These are phyloP conservation scores for Thuidium tamariscinum DNA, from an alignment of 225 moss, liverwort and hornwort species.

Conservation along the genomic window DNA sequence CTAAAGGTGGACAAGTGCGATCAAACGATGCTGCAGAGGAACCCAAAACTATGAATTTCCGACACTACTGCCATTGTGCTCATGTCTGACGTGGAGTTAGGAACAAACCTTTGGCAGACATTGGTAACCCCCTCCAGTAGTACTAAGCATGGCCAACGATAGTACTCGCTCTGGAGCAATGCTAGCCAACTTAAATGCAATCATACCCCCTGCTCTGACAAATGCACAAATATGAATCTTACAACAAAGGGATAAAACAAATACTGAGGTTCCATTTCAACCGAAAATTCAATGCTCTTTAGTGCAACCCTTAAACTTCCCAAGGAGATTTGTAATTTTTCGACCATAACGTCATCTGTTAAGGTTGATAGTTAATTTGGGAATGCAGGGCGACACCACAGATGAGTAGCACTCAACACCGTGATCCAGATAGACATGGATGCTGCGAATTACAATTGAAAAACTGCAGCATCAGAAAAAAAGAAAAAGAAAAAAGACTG, in stretches of 20 bases:
- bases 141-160: slow-evolving; percentile 78
- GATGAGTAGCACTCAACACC: neutral
- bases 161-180: slow-evolving; percentile 61
- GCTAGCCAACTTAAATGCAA: slow-evolving; percentile 73
- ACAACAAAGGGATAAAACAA: neutral
- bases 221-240: slow-evolving; percentile 1
- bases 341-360: neutral
- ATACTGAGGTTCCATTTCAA: neutral
- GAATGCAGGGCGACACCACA: neutral
- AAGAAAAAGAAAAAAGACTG: neutral
- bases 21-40: neutral
- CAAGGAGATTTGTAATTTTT: neutral
- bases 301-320: neutral
- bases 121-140: slow-evolving; percentile 90
- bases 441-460: neutral
- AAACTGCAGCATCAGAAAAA: neutral
- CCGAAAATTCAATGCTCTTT: neutral
- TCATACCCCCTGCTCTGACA: slow-evolving; percentile 87
- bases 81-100: neutral
- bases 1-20: neutral
- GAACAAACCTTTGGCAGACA: slow-evolving; percentile 80
- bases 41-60: neutral
- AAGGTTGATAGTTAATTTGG: neutral
- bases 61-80: neutral
- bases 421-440: neutral